phyloP scores from a whole-genome alignment of 2,329 filamentous ascomycete genomes.

The Metarhizium brunneum region DNA sequence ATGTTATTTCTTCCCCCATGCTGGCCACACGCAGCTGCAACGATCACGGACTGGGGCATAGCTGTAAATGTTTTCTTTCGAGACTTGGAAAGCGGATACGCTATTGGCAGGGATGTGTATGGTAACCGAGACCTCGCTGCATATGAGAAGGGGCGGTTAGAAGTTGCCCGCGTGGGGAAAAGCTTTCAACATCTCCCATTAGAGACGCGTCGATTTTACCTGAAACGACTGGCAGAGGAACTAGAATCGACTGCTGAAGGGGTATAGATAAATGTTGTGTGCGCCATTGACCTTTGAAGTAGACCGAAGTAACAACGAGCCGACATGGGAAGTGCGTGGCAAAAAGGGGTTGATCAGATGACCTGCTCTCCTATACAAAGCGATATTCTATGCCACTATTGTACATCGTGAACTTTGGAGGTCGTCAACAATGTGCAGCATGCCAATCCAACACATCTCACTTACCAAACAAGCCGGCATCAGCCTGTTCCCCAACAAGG shows the following conservation, averaged over 20 bases:
- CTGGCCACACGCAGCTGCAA: conserved; percentile 72
- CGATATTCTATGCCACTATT: too few relatives aligned
- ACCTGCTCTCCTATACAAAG: too few relatives aligned
- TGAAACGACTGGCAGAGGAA: conserved; percentile 63
- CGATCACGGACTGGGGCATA: conserved; percentile 51
- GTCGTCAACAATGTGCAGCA: too few relatives aligned
- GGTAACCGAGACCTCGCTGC: conserved; percentile 77
- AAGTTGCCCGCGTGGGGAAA: conserved; percentile 57
- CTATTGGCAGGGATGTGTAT: conserved; percentile 72
- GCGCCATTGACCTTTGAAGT: too few relatives aligned
- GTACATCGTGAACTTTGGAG: too few relatives aligned
- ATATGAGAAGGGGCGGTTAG: conserved; percentile 71
- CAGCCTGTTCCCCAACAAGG: too few relatives aligned
- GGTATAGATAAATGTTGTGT: background rate
- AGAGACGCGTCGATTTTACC: conserved; percentile 65
- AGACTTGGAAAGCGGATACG: conserved; percentile 58
- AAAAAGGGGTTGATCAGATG: too few relatives aligned
- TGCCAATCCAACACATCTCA: too few relatives aligned
- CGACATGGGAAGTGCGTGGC: too few relatives aligned
- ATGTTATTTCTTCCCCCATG: conserved; percentile 72
- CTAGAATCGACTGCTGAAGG: conserved; percentile 27
- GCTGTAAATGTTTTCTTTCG: conserved; percentile 89
- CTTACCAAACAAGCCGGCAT: too few relatives aligned
- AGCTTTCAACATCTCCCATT: conserved; percentile 55
- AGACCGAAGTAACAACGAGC: too few relatives aligned